Evolutionary conservation across 352 stramenopile genomes (phyloP).

Genomic region (Blastocystis sp.): DNA sequence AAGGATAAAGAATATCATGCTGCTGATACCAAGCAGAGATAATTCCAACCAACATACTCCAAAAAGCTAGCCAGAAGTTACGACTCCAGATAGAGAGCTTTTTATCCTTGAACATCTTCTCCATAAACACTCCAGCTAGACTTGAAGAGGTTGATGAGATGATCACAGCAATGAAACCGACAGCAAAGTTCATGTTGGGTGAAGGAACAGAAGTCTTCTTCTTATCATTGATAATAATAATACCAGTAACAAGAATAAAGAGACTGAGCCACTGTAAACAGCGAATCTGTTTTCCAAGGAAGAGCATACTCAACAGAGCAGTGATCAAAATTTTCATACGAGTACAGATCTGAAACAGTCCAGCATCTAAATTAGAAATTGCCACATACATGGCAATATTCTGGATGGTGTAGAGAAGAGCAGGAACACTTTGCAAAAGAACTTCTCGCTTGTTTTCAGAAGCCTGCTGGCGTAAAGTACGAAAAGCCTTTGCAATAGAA

Average conservation of each 20-base stretch:
- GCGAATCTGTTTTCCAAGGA: constrained; percentile 73
- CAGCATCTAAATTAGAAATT: constrained; percentile 76
- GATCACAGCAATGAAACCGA: constrained; percentile 73
- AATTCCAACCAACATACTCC: constrained; percentile 73
- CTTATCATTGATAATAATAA: constrained; percentile 70
- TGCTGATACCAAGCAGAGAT: constrained; percentile 72
- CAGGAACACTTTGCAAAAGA: constrained; percentile 76
- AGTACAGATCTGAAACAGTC: constrained; percentile 79
- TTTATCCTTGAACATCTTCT: constrained; percentile 79
- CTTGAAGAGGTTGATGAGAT: constrained; percentile 73
- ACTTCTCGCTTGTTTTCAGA: constrained; percentile 71
- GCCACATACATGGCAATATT: constrained; percentile 80
- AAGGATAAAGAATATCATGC: constrained; percentile 65
- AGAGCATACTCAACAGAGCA: constrained; percentile 76
- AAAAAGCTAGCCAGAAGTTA: constrained; percentile 80
- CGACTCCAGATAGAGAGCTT: constrained; percentile 76
- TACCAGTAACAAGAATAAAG: constrained; percentile 72
- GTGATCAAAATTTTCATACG: constrained; percentile 82
- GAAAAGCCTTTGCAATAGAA: neutral
- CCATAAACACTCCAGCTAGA: constrained; percentile 82
- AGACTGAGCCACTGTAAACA: constrained; percentile 74
- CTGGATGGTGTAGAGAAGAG: constrained; percentile 78
- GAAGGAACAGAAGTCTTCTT: neutral
- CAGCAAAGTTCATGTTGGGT: constrained; percentile 63
- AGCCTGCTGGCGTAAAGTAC: constrained; percentile 64